Evolutionary conservation across 2,329 filamentous ascomycete genomes (phyloP).

Genomic region (Stachybotrys elegans): DNA sequence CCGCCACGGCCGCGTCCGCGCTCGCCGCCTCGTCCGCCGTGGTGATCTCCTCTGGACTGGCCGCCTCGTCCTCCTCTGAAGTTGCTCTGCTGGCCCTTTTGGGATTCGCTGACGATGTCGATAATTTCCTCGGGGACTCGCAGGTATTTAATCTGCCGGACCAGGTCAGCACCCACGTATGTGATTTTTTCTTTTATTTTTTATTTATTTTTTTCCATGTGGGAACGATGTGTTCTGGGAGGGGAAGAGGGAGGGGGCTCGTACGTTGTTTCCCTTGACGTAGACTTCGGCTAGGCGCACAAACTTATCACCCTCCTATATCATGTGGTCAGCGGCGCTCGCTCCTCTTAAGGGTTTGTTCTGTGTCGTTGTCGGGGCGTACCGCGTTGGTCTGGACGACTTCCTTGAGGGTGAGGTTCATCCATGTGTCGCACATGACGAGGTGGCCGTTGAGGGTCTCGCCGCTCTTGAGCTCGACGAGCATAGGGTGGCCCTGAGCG

Average conservation of each 20-base stretch:
- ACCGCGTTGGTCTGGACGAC: constrained; percentile 92
- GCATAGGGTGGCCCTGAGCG: constrained; percentile 95
- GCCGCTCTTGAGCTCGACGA: constrained; percentile 95
- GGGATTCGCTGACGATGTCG: constrained; percentile 88
- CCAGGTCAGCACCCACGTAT: no score
- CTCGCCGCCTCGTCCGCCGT: constrained; percentile 46
- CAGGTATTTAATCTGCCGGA: constrained; percentile 87
- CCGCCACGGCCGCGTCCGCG: constrained; percentile 34
- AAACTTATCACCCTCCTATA: constrained; percentile 85
- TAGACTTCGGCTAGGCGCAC: constrained; percentile 90
- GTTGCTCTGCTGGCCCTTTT: constrained; percentile 61
- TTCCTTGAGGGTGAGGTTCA: constrained; percentile 97
- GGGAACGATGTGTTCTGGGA: neutral
- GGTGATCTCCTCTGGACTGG: constrained; percentile 53
- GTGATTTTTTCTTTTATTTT: no score
- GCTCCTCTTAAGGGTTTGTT: no score
- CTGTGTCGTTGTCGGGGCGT: constrained; percentile 19
- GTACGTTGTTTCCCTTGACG: constrained; percentile 93
- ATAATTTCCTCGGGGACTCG: constrained; percentile 96
- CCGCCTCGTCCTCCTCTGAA: constrained; percentile 63
- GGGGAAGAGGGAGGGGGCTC: constrained; percentile 26
- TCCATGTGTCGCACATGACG: constrained; percentile 98
- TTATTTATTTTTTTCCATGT: no score
- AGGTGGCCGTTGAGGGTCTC: constrained; percentile 96
- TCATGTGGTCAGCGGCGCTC: constrained; percentile 1